phyloP scores from a whole-genome alignment of 2,329 filamentous ascomycete genomes.

The Colletotrichum sp. region DNA sequence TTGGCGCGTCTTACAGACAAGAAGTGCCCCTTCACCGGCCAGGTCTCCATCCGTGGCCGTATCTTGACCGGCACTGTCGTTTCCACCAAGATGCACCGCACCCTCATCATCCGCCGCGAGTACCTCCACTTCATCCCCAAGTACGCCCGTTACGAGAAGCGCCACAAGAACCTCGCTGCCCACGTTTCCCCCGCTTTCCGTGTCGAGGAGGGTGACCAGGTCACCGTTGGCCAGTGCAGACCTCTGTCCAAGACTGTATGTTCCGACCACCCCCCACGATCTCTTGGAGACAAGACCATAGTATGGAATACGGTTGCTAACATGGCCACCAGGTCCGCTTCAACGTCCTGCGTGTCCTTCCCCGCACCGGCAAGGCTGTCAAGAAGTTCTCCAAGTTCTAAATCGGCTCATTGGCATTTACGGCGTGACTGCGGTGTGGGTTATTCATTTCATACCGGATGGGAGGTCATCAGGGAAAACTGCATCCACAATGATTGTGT shows the following conservation, averaged over 20 bases:
- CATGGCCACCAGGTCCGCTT: slow-evolving; percentile 78
- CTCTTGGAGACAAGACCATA: background rate
- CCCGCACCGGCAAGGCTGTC: slow-evolving; percentile 94
- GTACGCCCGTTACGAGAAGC: slow-evolving; percentile 99
- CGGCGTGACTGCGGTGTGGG: slow-evolving; percentile 54
- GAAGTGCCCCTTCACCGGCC: slow-evolving; percentile 99
- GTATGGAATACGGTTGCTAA: background rate
- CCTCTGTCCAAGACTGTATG: slow-evolving; percentile 99
- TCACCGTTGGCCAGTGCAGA: slow-evolving; percentile 99
- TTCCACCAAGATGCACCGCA: slow-evolving; percentile 99
- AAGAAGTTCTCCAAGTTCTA: slow-evolving; percentile 99
- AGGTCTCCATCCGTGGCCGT: slow-evolving; percentile 99
- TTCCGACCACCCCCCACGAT: slow-evolving; percentile 33
- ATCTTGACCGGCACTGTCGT: slow-evolving; percentile 99
- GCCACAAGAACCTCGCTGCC: slow-evolving; percentile 99
- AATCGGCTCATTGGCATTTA: slow-evolving; percentile 60
- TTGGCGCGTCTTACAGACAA: slow-evolving; percentile 72
- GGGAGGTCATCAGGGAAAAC: slow-evolving; percentile 26
- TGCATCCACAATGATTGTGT: slow-evolving; percentile 42
- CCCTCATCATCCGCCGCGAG: slow-evolving; percentile 98
- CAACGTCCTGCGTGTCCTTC: slow-evolving; percentile 99
- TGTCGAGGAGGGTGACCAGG: slow-evolving; percentile 99
- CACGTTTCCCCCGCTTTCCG: slow-evolving; percentile 99
- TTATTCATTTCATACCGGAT: slow-evolving; percentile 37
- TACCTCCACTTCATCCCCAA: slow-evolving; percentile 99